Conservation (phyloP, 2,329 filamentous ascomycete species). For the Xylariaceae sp. region DNA sequence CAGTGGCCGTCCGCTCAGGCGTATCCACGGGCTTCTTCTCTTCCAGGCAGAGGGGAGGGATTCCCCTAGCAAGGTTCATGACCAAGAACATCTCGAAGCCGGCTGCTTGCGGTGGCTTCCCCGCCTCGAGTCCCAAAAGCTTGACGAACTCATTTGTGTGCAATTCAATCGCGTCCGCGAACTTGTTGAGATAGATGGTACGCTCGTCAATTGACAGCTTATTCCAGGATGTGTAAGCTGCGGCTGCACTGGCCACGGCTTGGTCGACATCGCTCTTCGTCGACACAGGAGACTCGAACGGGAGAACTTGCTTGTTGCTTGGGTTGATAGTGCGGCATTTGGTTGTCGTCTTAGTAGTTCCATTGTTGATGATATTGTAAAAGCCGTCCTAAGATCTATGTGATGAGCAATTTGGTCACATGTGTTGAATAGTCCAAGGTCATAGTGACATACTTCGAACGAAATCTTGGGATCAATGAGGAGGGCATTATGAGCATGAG, state of each 20-base stretch:
- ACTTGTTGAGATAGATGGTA: slow-evolving; percentile 19
- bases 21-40: slow-evolving; percentile 16
- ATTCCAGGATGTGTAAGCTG: slow-evolving; percentile 46
- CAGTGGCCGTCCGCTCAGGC: slow-evolving; percentile 27
- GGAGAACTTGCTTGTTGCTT: slow-evolving; percentile 41
- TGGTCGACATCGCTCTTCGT: slow-evolving; percentile 46
- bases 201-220: slow-evolving; percentile 31
- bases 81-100: slow-evolving; percentile 1
- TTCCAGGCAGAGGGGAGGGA: slow-evolving; percentile 17
- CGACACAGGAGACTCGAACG: slow-evolving; percentile 43
- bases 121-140: slow-evolving; percentile 16
- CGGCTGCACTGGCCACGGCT: slow-evolving; percentile 44
- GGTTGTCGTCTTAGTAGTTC: slow-evolving; percentile 39
- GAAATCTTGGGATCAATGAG: too few species aligned
- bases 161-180: slow-evolving; percentile 18
- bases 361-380: slow-evolving; percentile 48
- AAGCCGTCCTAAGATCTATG: too few species aligned
- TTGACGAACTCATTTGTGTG: slow-evolving; percentile 12
- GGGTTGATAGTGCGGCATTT: slow-evolving; percentile 47
- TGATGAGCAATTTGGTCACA: too few species aligned
- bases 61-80: background rate
- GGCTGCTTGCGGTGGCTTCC: slow-evolving; percentile 15
- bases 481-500: too few species aligned
- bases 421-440: too few species aligned
- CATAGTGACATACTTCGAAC: too few species aligned